These are phyloP conservation scores for Pseudisothecium myosuroides DNA, from an alignment of 225 moss, liverwort and hornwort genomes.

Conservation along the genomic window DNA sequence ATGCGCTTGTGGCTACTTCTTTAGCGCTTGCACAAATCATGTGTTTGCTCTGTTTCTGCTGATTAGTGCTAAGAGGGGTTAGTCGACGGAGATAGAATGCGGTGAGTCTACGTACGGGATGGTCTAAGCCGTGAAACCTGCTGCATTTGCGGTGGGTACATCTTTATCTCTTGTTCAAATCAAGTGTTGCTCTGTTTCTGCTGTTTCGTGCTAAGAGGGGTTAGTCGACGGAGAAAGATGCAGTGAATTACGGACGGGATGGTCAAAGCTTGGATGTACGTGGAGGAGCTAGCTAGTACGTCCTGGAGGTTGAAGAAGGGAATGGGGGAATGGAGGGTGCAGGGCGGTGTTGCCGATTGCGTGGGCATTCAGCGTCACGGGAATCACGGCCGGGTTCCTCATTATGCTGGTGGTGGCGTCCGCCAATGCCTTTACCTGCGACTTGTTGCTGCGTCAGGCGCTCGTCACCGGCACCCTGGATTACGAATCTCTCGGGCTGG, in stretches of 20 bases:
- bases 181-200: neutral
- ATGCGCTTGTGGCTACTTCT: neutral
- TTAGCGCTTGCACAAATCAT: neutral
- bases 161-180: neutral
- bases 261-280: neutral
- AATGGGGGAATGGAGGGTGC: neutral
- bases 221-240: neutral
- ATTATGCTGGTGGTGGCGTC: constrained; percentile 72
- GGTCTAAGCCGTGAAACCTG: neutral
- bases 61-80: neutral
- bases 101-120: neutral
- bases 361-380: constrained; percentile 89
- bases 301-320: neutral
- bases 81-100: neutral
- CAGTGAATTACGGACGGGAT: neutral
- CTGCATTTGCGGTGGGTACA: neutral
- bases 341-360: constrained; percentile 78
- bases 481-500: constrained; percentile 46
- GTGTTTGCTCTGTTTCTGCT: neutral
- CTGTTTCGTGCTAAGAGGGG: neutral
- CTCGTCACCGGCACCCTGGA: constrained; percentile 39
- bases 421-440: constrained; percentile 75
- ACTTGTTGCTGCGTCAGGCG: constrained; percentile 76
- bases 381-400: constrained; percentile 48
- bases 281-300: neutral